Percentiles rank a stretch among this genome's conserved stretches.
Evolutionary conservation across 129 eudicot species (phyloP).

Genomic region (Pseudognaphalium luteoalbum): DNA sequence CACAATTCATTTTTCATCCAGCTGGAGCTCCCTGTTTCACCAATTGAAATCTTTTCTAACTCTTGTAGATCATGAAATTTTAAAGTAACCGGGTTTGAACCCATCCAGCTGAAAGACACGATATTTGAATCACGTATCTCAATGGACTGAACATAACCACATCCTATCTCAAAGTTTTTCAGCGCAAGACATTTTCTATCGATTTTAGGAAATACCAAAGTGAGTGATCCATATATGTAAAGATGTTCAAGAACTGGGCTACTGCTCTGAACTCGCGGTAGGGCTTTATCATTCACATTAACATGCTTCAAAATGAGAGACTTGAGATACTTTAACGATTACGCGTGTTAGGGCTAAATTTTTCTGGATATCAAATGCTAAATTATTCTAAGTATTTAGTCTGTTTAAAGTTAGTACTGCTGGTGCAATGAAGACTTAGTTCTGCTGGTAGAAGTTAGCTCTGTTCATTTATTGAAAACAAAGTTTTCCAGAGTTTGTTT

Average conservation of each 20-base stretch:
- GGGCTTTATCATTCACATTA: not conserved
- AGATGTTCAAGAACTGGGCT: not conserved
- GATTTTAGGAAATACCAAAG: not conserved
- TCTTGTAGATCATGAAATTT: not conserved
- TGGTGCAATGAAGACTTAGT: too few species aligned
- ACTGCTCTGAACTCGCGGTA: not conserved
- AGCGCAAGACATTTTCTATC: not conserved
- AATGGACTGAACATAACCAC: not conserved
- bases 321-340: not conserved
- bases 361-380: too few species aligned
- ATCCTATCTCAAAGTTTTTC: not conserved
- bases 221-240: not conserved
- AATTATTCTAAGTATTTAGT: too few species aligned
- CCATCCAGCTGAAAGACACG: not conserved
- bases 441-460: too few species aligned
- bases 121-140: not conserved
- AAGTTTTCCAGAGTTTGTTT: too few species aligned
- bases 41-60: not conserved
- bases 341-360: too few species aligned
- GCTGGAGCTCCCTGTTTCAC: not conserved
- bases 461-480: too few species aligned
- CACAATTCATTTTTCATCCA: not conserved
- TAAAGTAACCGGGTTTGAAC: not conserved
- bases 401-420: too few species aligned
- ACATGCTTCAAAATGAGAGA: not conserved